A percentile compares a stretch with the other conserved stretches of the same genome.
Conservation (phyloP, 73 alveolate genomes). For the Diophrys appendiculata region DNA sequence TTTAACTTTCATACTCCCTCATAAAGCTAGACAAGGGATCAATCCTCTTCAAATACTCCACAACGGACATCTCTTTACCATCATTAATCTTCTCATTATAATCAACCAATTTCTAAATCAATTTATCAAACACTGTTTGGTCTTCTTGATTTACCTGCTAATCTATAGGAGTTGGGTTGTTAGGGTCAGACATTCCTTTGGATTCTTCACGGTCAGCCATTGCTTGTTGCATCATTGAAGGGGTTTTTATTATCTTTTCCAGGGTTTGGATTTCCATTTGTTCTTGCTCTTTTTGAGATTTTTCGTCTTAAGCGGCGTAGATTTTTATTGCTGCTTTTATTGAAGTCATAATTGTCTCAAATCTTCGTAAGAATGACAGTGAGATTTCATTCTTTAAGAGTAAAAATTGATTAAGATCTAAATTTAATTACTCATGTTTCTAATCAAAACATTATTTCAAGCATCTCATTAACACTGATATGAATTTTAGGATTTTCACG, state of each 20-base stretch:
- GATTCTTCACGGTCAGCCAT: background rate
- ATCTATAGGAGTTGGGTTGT: background rate
- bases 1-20: slow-evolving; percentile 58
- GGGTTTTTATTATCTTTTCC: slow-evolving; percentile 49
- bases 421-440: slow-evolving; percentile 44
- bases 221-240: slow-evolving; percentile 5
- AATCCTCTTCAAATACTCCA: slow-evolving; percentile 52
- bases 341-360: slow-evolving; percentile 47
- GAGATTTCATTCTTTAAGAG: slow-evolving; percentile 56
- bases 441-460: slow-evolving; percentile 53
- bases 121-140: slow-evolving; percentile 41
- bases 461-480: slow-evolving; percentile 43
- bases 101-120: slow-evolving; percentile 51
- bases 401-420: slow-evolving; percentile 49
- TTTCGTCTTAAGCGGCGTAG: slow-evolving; percentile 51
- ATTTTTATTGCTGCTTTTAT: slow-evolving; percentile 56
- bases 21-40: slow-evolving; percentile 40
- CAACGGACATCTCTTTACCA: slow-evolving; percentile 58
- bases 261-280: slow-evolving; percentile 36
- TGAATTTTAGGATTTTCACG: slow-evolving; percentile 47
- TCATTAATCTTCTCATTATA: slow-evolving; percentile 64
- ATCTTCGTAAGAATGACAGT: slow-evolving; percentile 42
- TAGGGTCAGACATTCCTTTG: slow-evolving; percentile 1
- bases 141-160: slow-evolving; percentile 1
- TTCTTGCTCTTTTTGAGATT: slow-evolving; percentile 35